Evolutionary conservation across 495 filamentous ascomycete species (phyloP).

Genomic region (Penicillium canariense): DNA sequence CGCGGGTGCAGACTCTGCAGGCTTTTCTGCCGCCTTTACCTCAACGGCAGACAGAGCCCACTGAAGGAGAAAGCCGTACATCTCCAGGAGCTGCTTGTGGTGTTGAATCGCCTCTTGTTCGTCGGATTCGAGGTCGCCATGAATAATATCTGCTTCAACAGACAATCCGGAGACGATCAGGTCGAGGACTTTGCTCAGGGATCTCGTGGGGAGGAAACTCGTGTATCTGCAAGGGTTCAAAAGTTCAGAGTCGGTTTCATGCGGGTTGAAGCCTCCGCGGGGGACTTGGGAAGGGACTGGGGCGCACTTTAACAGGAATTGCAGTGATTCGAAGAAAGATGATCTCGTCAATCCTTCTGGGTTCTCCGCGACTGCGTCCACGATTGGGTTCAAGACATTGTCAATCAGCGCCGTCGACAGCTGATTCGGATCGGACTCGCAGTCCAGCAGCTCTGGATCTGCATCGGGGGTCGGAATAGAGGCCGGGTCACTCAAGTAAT

Average conservation of each 20-base stretch:
- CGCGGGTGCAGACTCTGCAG: slow-evolving; percentile 63
- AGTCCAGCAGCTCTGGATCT: slow-evolving; percentile 78
- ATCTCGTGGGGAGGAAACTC: slow-evolving; percentile 72
- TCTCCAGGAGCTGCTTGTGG: slow-evolving; percentile 88
- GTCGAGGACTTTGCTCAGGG: slow-evolving; percentile 91
- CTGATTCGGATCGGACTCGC: slow-evolving; percentile 86
- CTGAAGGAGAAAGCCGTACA: slow-evolving; percentile 91
- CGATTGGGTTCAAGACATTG: slow-evolving; percentile 82
- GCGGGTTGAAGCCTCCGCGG: slow-evolving; percentile 35
- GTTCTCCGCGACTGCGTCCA: slow-evolving; percentile 88
- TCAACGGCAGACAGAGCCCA: slow-evolving; percentile 94
- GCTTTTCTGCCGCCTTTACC: slow-evolving; percentile 86
- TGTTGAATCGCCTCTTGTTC: slow-evolving; percentile 82
- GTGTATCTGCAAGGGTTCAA: slow-evolving; percentile 71
- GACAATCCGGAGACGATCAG: slow-evolving; percentile 89
- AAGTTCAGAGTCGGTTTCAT: slow-evolving; percentile 60
- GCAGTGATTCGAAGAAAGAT: slow-evolving; percentile 83
- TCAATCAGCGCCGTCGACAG: slow-evolving; percentile 76
- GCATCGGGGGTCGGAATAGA: slow-evolving; percentile 84
- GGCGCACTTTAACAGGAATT: slow-evolving; percentile 95
- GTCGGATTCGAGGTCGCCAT: slow-evolving; percentile 84
- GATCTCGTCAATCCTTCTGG: slow-evolving; percentile 80
- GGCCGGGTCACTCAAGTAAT: slow-evolving; percentile 89
- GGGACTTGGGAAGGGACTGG: slow-evolving; percentile 54
- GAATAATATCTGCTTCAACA: slow-evolving; percentile 81